Base-by-base conservation (phyloP, 176 grass and related monocot species). In the Raddia guianensis region DNA sequence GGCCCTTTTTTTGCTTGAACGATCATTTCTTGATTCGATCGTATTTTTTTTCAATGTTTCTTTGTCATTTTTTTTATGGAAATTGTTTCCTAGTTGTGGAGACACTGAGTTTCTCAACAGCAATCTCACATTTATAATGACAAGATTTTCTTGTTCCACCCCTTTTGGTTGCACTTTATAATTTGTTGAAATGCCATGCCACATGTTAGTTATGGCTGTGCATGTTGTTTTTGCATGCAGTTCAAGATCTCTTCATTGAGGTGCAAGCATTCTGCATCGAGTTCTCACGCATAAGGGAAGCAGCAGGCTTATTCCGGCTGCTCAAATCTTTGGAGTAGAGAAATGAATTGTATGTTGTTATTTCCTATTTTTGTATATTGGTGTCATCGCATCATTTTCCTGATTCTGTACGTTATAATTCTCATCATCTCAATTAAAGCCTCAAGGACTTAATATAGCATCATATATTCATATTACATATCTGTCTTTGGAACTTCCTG, bases 261-360 rank as follows among this genome's bases (percentile, higher is more conserved):
- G 97, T 99, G 78, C 96, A 99, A 47, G 96, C 96, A 8, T 99
- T 99, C 83, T 99, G 96, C 89, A 99, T 99, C 27, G 96, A 99
- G 79, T 99, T 99, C 82, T 99, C 96, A 48, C 86, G 96, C 27
- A 99, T 99, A 87, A 95, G 96, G 83, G 96, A 99, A 85, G 96
- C 96, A 40, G 97, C 97, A 37, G 97, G 97, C 35, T 85, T 99
- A 79, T 99, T 99, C 80, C 86, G 97, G 60, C 82, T 99, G 75
- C 92, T 99, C 33, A 99, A 99, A 71, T 91, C 96, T 18, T 88
- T 99, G 96, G 96, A 98, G 82, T 99, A 70, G 94, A 76, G 69
- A 93, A 79, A 72, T 78, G 59, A 73, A 66, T 72, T 68, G 88
- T 90, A 90, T 61, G 88, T 86, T 82, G 60, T 54, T 73, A 77